Conservation (phyloP, 1,284 basidiomycete species). For the Pascua guehoae region DNA sequence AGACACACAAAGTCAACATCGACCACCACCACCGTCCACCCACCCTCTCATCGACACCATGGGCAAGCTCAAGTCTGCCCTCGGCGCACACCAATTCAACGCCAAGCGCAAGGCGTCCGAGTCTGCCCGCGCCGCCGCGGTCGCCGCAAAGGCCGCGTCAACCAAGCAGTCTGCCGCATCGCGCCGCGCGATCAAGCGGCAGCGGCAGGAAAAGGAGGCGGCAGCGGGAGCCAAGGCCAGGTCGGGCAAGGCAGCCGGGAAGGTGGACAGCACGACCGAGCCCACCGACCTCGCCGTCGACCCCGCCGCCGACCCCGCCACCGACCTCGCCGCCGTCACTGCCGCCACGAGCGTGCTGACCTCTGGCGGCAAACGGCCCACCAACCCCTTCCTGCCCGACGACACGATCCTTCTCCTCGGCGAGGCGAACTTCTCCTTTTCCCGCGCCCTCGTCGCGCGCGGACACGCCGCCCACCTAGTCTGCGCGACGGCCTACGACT, state of each 20-base stretch:
- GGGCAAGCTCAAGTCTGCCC: conserved; percentile 25
- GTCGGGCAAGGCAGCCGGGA: not conserved
- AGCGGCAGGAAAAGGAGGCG: conserved; percentile 6
- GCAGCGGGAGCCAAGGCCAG: not conserved
- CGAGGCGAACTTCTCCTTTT: conserved; percentile 94
- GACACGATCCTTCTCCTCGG: conserved; percentile 85
- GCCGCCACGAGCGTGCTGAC: too few relatives aligned
- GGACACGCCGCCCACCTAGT: conserved; percentile 64
- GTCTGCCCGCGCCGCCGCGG: conserved; percentile 3
- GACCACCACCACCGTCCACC: too few relatives aligned
- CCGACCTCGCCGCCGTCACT: too few relatives aligned
- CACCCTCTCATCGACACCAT: too few relatives aligned
- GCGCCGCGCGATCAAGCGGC: conserved; percentile 28
- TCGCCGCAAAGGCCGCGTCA: conserved; percentile 12
- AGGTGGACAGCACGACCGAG: not conserved
- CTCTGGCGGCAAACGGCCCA: conserved; percentile 5
- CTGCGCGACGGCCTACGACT: conserved; percentile 84
- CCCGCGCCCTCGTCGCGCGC: conserved; percentile 64
- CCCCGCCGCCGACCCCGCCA: too few relatives aligned
- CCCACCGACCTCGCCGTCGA: too few relatives aligned
- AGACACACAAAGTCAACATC: too few relatives aligned
- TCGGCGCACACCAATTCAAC: conserved; percentile 24
- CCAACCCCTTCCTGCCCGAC: conserved; percentile 66
- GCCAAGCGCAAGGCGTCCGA: conserved; percentile 19
- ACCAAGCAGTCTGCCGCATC: conserved; percentile 18